Conservation (phyloP, 495 filamentous ascomycete genomes). For the Penicillium riverlandense region DNA sequence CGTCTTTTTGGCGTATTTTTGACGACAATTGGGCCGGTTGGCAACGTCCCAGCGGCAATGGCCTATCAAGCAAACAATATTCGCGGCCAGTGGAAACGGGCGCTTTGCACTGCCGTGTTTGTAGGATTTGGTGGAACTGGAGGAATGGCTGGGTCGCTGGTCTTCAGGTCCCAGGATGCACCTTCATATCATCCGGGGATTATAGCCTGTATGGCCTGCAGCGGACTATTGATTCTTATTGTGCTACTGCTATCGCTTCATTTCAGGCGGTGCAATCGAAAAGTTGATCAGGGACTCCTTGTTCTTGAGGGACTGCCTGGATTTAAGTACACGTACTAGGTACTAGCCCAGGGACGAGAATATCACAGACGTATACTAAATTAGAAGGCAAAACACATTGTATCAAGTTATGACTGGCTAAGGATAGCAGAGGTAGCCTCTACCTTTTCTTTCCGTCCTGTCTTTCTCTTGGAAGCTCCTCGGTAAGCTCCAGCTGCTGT, state of each 20-base stretch:
- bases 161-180: slow-evolving; percentile 44
- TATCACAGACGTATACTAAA: too few relatives aligned
- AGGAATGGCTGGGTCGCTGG: slow-evolving; percentile 42
- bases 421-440: too few relatives aligned
- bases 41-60: slow-evolving; percentile 45
- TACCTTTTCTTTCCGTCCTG: too few relatives aligned
- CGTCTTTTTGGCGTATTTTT: slow-evolving; percentile 56
- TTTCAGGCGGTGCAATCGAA: too few relatives aligned
- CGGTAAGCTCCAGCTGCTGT: slow-evolving; percentile 24
- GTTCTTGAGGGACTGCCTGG: too few relatives aligned
- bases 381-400: too few relatives aligned
- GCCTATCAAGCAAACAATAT: slow-evolving; percentile 39
- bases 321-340: too few relatives aligned
- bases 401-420: too few relatives aligned
- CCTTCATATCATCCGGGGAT: slow-evolving; percentile 43
- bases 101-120: slow-evolving; percentile 39
- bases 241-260: too few relatives aligned
- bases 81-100: slow-evolving; percentile 10
- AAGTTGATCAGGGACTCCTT: too few relatives aligned
- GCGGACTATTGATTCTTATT: too few relatives aligned
- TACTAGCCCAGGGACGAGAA: too few relatives aligned
- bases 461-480: background rate
- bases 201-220: background rate
- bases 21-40: slow-evolving; percentile 46
- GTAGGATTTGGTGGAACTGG: slow-evolving; percentile 42